A percentile compares a stretch with the other conserved stretches of the same genome.
phyloP scores from a whole-genome alignment of 768 basidiomycete species.

The Epithele typhae region DNA sequence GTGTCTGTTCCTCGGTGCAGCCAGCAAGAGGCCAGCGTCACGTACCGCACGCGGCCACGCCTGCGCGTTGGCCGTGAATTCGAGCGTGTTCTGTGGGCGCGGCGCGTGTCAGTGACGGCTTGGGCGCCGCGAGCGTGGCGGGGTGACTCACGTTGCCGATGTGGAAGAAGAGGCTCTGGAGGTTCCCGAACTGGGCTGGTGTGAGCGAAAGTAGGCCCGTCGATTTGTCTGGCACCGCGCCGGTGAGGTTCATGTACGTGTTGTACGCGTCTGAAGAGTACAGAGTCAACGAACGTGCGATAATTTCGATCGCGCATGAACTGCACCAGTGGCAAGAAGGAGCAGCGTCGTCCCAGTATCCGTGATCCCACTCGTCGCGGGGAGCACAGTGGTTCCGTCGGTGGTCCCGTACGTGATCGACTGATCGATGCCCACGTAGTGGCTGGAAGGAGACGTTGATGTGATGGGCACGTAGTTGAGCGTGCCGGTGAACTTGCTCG shows the following conservation, averaged over 20 bases:
- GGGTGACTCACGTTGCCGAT: constrained; percentile 8
- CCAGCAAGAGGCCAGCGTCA: background rate
- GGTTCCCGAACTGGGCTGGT: constrained; percentile 22
- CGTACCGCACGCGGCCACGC: constrained; percentile 32
- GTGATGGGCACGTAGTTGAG: constrained; percentile 27
- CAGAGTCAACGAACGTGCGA: background rate
- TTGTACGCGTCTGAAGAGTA: constrained; percentile 23
- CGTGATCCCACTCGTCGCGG: constrained; percentile 27
- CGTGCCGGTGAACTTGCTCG: constrained; percentile 18
- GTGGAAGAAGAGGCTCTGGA: constrained; percentile 18
- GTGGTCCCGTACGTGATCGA: constrained; percentile 20
- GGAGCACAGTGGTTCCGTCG: constrained; percentile 9
- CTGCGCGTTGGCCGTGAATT: constrained; percentile 40
- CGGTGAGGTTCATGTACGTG: constrained; percentile 23
- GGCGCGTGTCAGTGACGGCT: background rate
- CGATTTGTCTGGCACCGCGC: constrained; percentile 22
- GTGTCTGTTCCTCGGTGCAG: too few species aligned
- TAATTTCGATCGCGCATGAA: too few species aligned
- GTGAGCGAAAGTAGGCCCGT: constrained; percentile 21
- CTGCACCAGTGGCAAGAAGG: constrained; percentile 26
- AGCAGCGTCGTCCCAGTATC: constrained; percentile 36
- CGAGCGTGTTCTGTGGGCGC: constrained; percentile 22
- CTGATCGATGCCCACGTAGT: constrained; percentile 28
- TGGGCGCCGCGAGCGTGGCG: constrained; percentile 21
- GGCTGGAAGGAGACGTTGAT: constrained; percentile 13